These are phyloP conservation scores for Fusarium xyrophilum DNA, from an alignment of 2,329 filamentous ascomycete species.

Conservation along the genomic window DNA sequence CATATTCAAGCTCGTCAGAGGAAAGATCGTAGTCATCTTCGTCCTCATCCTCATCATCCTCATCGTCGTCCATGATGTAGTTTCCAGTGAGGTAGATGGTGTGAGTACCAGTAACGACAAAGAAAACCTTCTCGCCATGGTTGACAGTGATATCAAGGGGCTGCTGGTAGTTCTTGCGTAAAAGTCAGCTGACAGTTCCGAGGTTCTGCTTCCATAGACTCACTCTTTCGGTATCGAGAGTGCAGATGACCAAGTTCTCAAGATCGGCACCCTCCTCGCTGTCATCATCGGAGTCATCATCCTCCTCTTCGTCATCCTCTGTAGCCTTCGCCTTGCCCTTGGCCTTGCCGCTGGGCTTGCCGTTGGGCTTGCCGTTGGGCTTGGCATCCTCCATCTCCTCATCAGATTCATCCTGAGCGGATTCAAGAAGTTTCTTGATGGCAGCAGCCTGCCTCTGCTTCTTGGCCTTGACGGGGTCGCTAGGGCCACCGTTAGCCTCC, in stretches of 20 bases:
- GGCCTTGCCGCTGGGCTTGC: conserved; percentile 65
- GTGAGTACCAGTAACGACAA: conserved; percentile 89
- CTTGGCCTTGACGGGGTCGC: conserved; percentile 88
- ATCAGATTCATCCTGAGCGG: conserved; percentile 65
- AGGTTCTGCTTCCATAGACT: conserved; percentile 37
- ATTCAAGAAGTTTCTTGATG: conserved; percentile 77
- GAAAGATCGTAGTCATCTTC: conserved; percentile 82
- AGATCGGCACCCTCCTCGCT: conserved; percentile 70
- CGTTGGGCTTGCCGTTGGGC: conserved; percentile 69
- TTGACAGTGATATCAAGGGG: conserved; percentile 89
- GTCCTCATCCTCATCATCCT: conserved; percentile 69
- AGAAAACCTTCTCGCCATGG: conserved; percentile 89
- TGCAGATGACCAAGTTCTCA: conserved; percentile 94
- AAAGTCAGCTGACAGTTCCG: conserved; percentile 38
- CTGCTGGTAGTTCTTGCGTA: conserved; percentile 85
- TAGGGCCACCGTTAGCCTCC: conserved; percentile 84
- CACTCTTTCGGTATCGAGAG: conserved; percentile 91
- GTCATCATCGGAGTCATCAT: conserved; percentile 69
- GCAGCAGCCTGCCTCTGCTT: conserved; percentile 82
- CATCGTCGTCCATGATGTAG: conserved; percentile 80
- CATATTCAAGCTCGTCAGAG: conserved; percentile 78
- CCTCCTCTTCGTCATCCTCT: conserved; percentile 64
- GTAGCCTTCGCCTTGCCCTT: conserved; percentile 76
- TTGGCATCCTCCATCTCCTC: conserved; percentile 79
- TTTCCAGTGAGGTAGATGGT: conserved; percentile 93